Percentiles rank a stretch among this genome's conserved stretches.
Conservation (phyloP, 257 asterid species). For the Solanum clarkiae region DNA sequence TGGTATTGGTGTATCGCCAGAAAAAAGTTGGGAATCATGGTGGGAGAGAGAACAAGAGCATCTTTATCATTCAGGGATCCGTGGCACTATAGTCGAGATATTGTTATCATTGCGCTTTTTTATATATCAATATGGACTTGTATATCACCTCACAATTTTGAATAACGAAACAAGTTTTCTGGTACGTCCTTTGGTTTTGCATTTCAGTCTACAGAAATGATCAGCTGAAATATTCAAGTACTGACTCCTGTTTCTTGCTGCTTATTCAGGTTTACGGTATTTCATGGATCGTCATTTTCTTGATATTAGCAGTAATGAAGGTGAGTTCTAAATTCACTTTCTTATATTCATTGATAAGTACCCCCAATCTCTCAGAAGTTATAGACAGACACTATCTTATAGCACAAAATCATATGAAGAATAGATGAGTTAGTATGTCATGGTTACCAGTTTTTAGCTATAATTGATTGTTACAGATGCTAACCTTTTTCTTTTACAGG, state of each 20-base stretch:
- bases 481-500: not conserved
- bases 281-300: conserved; percentile 76
- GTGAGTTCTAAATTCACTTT: conserved; percentile 19
- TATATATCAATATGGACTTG: conserved; percentile 72
- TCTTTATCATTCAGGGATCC: conserved; percentile 58
- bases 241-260: not conserved
- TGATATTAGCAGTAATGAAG: conserved; percentile 53
- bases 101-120: conserved; percentile 76
- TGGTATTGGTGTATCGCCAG: conserved; percentile 84
- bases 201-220: not conserved
- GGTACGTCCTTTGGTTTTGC: conserved; percentile 26
- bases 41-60: conserved; percentile 90
- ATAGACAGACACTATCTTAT: not conserved
- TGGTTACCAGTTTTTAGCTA: not conserved
- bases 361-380: not conserved
- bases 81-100: conserved; percentile 64
- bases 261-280: conserved; percentile 57
- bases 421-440: not conserved
- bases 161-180: conserved; percentile 25
- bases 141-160: conserved; percentile 77
- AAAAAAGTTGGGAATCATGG: conserved; percentile 98
- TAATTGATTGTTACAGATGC: not conserved
- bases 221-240: not conserved
- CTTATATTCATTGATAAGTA: not conserved
- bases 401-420: not conserved